A percentile compares a stretch with the other conserved stretches of the same genome.
Evolutionary conservation across 305 asterid genomes (phyloP).

Genomic region (Fraxinus paxiana): DNA sequence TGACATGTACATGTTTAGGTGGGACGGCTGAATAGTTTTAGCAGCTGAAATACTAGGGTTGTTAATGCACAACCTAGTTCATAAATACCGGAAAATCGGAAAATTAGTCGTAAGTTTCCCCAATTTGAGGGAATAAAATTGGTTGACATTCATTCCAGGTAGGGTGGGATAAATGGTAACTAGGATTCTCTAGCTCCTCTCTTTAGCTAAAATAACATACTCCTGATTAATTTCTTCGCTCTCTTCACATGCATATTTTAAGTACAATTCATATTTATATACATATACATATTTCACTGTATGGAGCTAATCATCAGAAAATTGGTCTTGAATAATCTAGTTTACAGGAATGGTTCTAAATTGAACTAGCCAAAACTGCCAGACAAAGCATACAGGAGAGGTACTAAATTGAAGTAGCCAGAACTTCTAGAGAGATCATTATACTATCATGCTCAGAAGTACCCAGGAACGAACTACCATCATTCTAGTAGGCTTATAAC

Average conservation of each 20-base stretch:
- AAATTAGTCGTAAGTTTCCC: not conserved
- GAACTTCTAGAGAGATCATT: not conserved
- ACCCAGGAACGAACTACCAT: conserved; percentile 2
- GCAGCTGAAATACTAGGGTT: not conserved
- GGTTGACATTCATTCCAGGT: not conserved
- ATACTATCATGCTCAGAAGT: not conserved
- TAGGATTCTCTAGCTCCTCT: not conserved
- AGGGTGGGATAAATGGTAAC: not conserved
- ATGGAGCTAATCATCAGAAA: not conserved
- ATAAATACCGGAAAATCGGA: not conserved
- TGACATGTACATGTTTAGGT: not conserved
- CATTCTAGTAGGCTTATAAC: not conserved
- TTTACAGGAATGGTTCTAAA: not conserved
- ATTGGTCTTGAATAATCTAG: not conserved
- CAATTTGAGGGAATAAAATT: not conserved
- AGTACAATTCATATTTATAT: not conserved
- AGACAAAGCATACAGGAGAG: not conserved
- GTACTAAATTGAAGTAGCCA: not conserved
- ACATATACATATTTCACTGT: not conserved
- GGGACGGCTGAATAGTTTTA: not conserved
- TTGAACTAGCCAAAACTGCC: not conserved
- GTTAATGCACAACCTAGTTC: not conserved
- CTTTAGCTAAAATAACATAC: conserved; percentile 1
- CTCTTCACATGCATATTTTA: conserved; percentile 4
- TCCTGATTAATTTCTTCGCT: not conserved